A percentile compares a stretch with the other conserved stretches of the same genome.
Conservation (phyloP, 2,329 filamentous ascomycete species). For the Xylaria sp. region DNA sequence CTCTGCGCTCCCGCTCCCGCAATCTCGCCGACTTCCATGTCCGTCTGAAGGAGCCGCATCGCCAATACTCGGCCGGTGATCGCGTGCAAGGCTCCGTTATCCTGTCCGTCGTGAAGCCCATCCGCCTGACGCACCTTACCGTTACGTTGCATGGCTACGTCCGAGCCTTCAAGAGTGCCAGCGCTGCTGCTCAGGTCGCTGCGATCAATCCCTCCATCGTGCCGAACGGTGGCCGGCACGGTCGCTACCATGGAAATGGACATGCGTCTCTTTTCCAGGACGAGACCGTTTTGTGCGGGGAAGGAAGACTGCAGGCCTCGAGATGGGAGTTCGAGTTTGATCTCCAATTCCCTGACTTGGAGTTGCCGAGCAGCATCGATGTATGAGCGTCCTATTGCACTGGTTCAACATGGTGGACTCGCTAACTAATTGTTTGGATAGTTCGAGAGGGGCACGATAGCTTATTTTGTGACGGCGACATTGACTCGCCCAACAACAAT, state of each 20-base stretch:
- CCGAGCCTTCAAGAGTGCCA: conserved; percentile 78
- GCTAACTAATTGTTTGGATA: conserved; percentile 53
- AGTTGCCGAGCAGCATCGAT: conserved; percentile 91
- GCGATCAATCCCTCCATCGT: conserved; percentile 55
- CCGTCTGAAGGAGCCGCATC: conserved; percentile 79
- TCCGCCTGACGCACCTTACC: conserved; percentile 82
- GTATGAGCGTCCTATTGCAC: conserved; percentile 62
- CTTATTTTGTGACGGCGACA: conserved; percentile 90
- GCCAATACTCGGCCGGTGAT: conserved; percentile 79
- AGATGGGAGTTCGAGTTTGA: conserved; percentile 84
- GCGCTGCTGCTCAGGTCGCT: conserved; percentile 62
- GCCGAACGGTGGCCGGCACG: conserved; percentile 52
- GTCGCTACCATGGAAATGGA: conserved; percentile 77
- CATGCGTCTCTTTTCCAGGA: conserved; percentile 86
- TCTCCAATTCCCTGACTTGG: conserved; percentile 73
- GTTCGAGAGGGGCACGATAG: conserved; percentile 95
- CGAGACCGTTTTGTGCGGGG: conserved; percentile 81
- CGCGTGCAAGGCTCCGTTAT: conserved; percentile 77
- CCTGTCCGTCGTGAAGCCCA: conserved; percentile 76
- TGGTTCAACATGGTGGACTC: conserved; percentile 17
- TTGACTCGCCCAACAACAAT: conserved; percentile 90
- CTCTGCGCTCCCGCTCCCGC: conserved; percentile 65
- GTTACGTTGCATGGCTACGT: conserved; percentile 82
- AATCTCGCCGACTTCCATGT: conserved; percentile 83
- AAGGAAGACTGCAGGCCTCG: conserved; percentile 77